Conservation (phyloP, 352 stramenopile genomes). For the Phytophthora pluvialis region DNA sequence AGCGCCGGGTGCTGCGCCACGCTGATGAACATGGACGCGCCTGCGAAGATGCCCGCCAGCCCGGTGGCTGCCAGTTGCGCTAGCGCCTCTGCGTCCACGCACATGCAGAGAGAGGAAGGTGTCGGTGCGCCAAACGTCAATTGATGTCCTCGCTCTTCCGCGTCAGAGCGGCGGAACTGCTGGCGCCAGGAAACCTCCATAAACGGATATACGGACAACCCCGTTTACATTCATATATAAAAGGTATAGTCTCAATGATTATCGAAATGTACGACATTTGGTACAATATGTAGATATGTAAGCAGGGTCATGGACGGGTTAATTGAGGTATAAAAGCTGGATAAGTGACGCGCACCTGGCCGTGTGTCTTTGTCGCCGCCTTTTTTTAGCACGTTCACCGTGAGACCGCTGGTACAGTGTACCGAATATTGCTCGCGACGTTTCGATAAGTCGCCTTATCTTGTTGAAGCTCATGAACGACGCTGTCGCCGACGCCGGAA, state of each 20-base stretch:
- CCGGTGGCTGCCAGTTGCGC: constrained; percentile 66
- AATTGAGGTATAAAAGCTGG: constrained; percentile 13
- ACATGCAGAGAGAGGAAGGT: constrained; percentile 26
- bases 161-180: constrained; percentile 6
- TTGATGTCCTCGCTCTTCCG: not conserved
- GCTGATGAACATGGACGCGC: constrained; percentile 71
- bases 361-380: constrained; percentile 6
- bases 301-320: not conserved
- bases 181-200: constrained; percentile 1
- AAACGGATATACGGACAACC: not conserved
- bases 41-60: constrained; percentile 71
- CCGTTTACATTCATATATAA: no score
- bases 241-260: not conserved
- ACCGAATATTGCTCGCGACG: not conserved
- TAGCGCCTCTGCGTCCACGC: constrained; percentile 61
- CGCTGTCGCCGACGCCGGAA: not conserved
- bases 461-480: constrained; percentile 18
- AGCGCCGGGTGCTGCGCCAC: constrained; percentile 78
- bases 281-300: no score
- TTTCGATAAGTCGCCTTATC: constrained; percentile 9
- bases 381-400: constrained; percentile 8
- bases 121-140: constrained; percentile 3
- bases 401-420: constrained; percentile 6
- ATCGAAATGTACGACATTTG: not conserved
- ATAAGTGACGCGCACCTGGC: constrained; percentile 2